Evolutionary conservation across 345 rosid genomes (phyloP), one percentile per base, ranked within the genome.

Genomic region (Populus ilicifolia): DNA sequence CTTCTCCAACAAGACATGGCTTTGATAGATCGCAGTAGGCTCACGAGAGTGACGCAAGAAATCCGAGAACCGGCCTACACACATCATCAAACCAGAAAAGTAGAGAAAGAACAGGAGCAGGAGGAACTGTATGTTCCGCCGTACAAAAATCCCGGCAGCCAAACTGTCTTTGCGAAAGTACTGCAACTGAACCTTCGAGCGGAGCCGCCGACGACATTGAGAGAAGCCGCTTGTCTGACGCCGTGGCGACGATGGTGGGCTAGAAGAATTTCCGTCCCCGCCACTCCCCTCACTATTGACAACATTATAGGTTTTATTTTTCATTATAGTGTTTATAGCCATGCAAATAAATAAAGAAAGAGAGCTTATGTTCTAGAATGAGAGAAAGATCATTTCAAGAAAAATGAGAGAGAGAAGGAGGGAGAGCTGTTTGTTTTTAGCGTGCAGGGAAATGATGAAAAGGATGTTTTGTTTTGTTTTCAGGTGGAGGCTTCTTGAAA

Each of bases 1-100:
- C 82, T 86, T 86, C 62, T 68, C 73, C 80, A 93, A 92, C 85
- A 90, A 81, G 83, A 88, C 83, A 71, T 89, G 91, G 86, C 97
- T 95, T 66, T 95, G 89, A 61, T 95, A 95, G 61, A 90, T 93
- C 46, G 94, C 89, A 35, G 94, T 96, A 71, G 98, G 96, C 77
- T 79, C 65, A 62, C 84, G 61, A 67, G 85, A 67, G 75, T 78
- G 87, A 59, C 88, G 88, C 62, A 89, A 76, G 21, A 90, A 84
- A 21, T 88, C 86, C 12, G 97, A 88, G 83, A 93, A 86, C 43
- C 95, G 98, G 46, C 96, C 94, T 71, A 92, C 90, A 68, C 96
- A 95, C 91, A 92, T 83, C 79, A 93, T 79, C 82, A 95, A 79
- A 11, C 91, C 97, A 39, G 88, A 87, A 78, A 94, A 72, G 83